phyloP scores from a whole-genome alignment of 495 filamentous ascomycete genomes.

The Tricharina praecox region DNA sequence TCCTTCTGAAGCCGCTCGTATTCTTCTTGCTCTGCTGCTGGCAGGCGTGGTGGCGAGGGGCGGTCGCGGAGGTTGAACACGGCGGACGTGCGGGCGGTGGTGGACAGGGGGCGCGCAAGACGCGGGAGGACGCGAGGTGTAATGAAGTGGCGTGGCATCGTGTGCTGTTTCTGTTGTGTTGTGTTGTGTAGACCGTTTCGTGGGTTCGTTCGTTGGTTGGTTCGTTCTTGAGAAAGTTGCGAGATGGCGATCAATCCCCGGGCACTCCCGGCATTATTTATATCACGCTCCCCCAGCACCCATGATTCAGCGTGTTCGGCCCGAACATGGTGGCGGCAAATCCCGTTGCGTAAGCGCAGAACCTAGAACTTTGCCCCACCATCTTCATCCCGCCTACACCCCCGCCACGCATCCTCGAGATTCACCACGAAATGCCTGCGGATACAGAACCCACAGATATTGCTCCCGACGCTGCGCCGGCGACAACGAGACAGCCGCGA shows the following conservation, averaged over 20 bases:
- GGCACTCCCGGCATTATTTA: no score
- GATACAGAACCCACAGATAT: not conserved
- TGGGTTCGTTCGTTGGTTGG: no score
- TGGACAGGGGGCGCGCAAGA: slow-evolving; percentile 16
- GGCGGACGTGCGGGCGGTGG: slow-evolving; percentile 14
- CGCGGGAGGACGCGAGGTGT: slow-evolving; percentile 9
- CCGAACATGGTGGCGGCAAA: not conserved
- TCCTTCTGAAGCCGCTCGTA: slow-evolving; percentile 69
- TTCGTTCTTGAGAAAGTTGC: no score
- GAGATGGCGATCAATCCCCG: no score
- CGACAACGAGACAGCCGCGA: slow-evolving; percentile 39
- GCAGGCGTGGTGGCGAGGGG: slow-evolving; percentile 68
- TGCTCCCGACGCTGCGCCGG: not conserved
- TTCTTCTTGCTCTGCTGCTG: slow-evolving; percentile 76
- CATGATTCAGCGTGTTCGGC: no score
- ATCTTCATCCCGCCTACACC: not conserved
- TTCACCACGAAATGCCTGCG: not conserved
- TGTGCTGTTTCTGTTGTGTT: no score
- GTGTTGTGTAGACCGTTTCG: no score
- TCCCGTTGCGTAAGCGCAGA: not conserved
- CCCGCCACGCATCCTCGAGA: not conserved
- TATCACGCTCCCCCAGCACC: no score
- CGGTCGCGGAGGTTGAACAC: slow-evolving; percentile 30
- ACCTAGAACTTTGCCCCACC: not conserved
- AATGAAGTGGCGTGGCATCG: no score